Evolutionary conservation across 2,329 filamentous ascomycete genomes (phyloP), one percentile per base, ranked within the genome.

Genomic region (Alternaria triticina): DNA sequence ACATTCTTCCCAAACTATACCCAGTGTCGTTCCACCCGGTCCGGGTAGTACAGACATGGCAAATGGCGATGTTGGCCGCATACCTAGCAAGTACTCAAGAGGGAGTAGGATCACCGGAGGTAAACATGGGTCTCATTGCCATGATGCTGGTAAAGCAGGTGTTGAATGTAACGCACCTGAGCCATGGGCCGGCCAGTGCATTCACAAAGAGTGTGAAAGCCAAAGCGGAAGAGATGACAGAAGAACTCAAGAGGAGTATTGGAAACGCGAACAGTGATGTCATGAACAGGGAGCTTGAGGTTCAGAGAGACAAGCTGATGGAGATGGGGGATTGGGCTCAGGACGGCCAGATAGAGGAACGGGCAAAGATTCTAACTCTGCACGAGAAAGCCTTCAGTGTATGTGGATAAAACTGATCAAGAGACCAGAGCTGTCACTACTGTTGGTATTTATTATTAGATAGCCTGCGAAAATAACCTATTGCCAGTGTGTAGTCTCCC

Each of bases 1-100:
- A 81, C 28, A 79, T 87, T 60, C 83, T 88, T 47, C 86, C 86
- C 0, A 70, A 82, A 3, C 74, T 88, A 3, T 87, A 85, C 62
- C 80, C 82, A 8, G 74, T 83, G 40, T 68, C 75, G 0, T 76
- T 40, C 78, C 86, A 90, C 71, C 87, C 87, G 0, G 79, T 88
- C 8, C 83, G 87, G 1, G 82, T 88, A 3, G 78, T 87, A 5
- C 86, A 84, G 61, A 80, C 74, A 8, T 84, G 77, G 75, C 76
- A 76, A 12, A 76, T 80, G 63, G 77, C 77, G 2, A 80, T 77
- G 73, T 59, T 82, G 25, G 74, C 79, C 4, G 68, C 79, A 17
- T 78, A 79, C 36, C 64, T 76, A 66, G 66, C 73, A 36, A 67
- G 70, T 36, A 61, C 65, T 7, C 70, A 77, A 43, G 73, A 67